Evolutionary conservation across 768 basidiomycete genomes (phyloP).

Genomic region (Amanita polypyramis): DNA sequence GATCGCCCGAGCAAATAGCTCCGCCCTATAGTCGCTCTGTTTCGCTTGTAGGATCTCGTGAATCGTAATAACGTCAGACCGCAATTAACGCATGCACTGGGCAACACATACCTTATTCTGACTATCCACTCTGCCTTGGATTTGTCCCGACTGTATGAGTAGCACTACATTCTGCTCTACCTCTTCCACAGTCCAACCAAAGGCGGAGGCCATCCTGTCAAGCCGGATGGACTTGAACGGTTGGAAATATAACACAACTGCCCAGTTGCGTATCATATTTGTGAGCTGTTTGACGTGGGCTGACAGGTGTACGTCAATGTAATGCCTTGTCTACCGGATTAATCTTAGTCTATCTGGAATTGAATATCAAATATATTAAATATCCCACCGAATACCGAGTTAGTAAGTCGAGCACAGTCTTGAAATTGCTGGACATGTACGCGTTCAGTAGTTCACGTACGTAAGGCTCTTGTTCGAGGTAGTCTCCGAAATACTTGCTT

Average conservation of each 20-base stretch:
- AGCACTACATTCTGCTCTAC: constrained; percentile 65
- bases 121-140: constrained; percentile 80
- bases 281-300: constrained; percentile 58
- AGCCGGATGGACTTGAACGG: constrained; percentile 83
- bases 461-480: constrained; percentile 82
- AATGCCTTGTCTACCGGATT: constrained; percentile 54
- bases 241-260: constrained; percentile 81
- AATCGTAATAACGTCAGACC: constrained; percentile 3
- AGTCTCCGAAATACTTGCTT: constrained; percentile 59
- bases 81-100: constrained; percentile 1
- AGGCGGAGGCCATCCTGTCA: constrained; percentile 75
- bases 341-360: neutral
- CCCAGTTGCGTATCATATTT: constrained; percentile 61
- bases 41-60: constrained; percentile 68
- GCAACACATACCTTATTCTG: constrained; percentile 61
- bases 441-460: constrained; percentile 78
- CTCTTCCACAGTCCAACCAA: constrained; percentile 69
- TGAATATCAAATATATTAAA: neutral
- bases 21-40: constrained; percentile 68
- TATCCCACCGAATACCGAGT: constrained; percentile 54
- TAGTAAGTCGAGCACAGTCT: constrained; percentile 66
- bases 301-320: constrained; percentile 67
- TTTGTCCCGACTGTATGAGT: constrained; percentile 68
- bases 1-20: constrained; percentile 67
- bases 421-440: constrained; percentile 84